A percentile compares a stretch with the other conserved stretches of the same genome.
Evolutionary conservation across 2,329 filamentous ascomycete species (phyloP).

Genomic region (Thermothelomyces thermophilus): DNA sequence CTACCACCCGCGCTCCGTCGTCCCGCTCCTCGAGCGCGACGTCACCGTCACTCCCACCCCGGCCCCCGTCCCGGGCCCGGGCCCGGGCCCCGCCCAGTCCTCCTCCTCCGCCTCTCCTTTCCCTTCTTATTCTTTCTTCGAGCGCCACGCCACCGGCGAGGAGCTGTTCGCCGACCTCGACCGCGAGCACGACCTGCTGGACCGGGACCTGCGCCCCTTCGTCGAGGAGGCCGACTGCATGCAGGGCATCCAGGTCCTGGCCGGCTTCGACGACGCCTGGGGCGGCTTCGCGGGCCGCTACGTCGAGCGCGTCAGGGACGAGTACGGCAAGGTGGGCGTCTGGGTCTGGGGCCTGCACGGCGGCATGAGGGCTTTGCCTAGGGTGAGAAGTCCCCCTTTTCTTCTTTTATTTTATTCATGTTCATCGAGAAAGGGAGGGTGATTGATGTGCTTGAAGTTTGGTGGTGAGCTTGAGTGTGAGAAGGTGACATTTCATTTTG

Average conservation of each 20-base stretch:
- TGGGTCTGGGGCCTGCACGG: constrained; percentile 79
- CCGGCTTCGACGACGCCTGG: constrained; percentile 71
- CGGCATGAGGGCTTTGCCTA: constrained; percentile 37
- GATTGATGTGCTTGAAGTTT: no score
- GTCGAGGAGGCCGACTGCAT: constrained; percentile 89
- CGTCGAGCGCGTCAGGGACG: constrained; percentile 73
- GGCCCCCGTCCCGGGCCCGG: no score
- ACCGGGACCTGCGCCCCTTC: constrained; percentile 84
- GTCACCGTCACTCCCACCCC: no score
- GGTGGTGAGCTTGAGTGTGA: no score
- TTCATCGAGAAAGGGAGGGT: not conserved
- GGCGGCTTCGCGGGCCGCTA: constrained; percentile 69
- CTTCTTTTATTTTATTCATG: not conserved
- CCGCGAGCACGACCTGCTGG: constrained; percentile 76
- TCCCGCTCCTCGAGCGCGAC: constrained; percentile 83
- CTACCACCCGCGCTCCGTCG: constrained; percentile 80
- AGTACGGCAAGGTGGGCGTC: constrained; percentile 80
- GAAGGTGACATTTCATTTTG: no score
- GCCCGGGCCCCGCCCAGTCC: no score
- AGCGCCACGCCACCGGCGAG: constrained; percentile 65
- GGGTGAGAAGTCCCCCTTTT: constrained; percentile 37
- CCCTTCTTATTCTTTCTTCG: constrained; percentile 42
- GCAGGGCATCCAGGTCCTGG: constrained; percentile 76
- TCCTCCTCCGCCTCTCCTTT: no score
- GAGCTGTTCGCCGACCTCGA: constrained; percentile 69